A percentile compares a stretch with the other conserved stretches of the same genome.
Conservation (phyloP, 306 rosid genomes). For the Cyamopsis tetragonoloba region DNA sequence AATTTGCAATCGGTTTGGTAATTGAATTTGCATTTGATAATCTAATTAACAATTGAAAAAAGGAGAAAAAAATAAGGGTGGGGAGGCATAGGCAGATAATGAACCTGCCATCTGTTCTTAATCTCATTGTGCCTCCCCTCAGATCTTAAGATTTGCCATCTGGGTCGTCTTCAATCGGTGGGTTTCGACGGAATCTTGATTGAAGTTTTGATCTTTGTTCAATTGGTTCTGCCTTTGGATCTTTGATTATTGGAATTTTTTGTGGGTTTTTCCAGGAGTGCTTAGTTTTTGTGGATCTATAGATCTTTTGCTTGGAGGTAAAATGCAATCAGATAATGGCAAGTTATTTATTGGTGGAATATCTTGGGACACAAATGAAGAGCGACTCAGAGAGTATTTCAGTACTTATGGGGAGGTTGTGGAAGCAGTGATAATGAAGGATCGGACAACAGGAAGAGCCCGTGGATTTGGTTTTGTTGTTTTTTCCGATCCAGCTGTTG, state of each 20-base stretch:
- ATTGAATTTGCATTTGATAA: constrained; percentile 73
- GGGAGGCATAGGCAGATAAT: constrained; percentile 68
- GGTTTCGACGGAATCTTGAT: constrained; percentile 52
- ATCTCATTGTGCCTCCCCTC: constrained; percentile 83
- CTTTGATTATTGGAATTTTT: constrained; percentile 38
- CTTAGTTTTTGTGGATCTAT: no score
- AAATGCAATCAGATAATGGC: constrained; percentile 96
- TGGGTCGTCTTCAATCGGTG: constrained; percentile 72
- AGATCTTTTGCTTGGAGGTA: constrained; percentile 58
- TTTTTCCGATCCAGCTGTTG: constrained; percentile 75
- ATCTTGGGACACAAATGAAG: constrained; percentile 99
- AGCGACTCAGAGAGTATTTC: constrained; percentile 91
- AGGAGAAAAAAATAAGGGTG: constrained; percentile 41
- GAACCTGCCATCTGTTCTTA: constrained; percentile 72
- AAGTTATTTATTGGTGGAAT: constrained; percentile 93
- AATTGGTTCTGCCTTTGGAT: constrained; percentile 49
- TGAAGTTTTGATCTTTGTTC: constrained; percentile 48
- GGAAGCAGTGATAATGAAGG: constrained; percentile 99
- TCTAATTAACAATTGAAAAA: constrained; percentile 64
- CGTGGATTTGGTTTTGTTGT: constrained; percentile 97
- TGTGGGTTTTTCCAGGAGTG: constrained; percentile 46
- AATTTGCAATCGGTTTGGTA: constrained; percentile 54
- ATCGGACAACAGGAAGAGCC: constrained; percentile 97
- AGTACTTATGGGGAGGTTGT: constrained; percentile 83
- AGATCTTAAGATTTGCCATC: constrained; percentile 85